A percentile compares a stretch with the other conserved stretches of the same genome.
Conservation (phyloP, 2,329 filamentous ascomycete genomes). For the Aspergillus viridinutans region DNA sequence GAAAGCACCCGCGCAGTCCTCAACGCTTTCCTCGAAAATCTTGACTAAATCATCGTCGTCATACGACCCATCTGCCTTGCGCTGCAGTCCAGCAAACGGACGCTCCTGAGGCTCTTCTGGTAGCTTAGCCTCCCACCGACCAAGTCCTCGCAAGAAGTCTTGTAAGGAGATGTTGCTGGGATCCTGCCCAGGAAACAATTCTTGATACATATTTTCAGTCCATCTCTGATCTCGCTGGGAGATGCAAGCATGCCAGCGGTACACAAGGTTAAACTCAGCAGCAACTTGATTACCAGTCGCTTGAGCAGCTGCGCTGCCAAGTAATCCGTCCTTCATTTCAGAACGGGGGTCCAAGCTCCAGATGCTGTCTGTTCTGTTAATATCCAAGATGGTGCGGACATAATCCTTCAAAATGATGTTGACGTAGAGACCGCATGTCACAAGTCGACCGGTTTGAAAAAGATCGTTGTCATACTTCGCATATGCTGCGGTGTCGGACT, state of each 20-base stretch:
- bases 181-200: slow-evolving; percentile 43
- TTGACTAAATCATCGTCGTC: slow-evolving; percentile 55
- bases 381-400: slow-evolving; percentile 57
- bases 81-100: slow-evolving; percentile 48
- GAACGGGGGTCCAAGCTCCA: slow-evolving; percentile 63
- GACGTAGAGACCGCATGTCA: slow-evolving; percentile 53
- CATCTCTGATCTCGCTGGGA: slow-evolving; percentile 59
- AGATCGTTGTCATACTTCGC: slow-evolving; percentile 39
- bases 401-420: slow-evolving; percentile 58
- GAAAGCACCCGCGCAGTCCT: slow-evolving; percentile 58
- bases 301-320: slow-evolving; percentile 46
- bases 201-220: slow-evolving; percentile 53
- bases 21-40: slow-evolving; percentile 55
- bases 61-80: slow-evolving; percentile 50
- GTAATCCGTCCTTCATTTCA: slow-evolving; percentile 49
- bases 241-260: slow-evolving; percentile 62
- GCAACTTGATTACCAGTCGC: slow-evolving; percentile 64
- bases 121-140: slow-evolving; percentile 38
- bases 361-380: slow-evolving; percentile 55
- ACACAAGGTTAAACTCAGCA: slow-evolving; percentile 65
- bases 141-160: slow-evolving; percentile 39
- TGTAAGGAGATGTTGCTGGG: slow-evolving; percentile 30
- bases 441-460: slow-evolving; percentile 54
- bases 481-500: slow-evolving; percentile 34
- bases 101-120: slow-evolving; percentile 45